phyloP scores from a whole-genome alignment of 1,284 basidiomycete species.

The Crepidotus sp. region DNA sequence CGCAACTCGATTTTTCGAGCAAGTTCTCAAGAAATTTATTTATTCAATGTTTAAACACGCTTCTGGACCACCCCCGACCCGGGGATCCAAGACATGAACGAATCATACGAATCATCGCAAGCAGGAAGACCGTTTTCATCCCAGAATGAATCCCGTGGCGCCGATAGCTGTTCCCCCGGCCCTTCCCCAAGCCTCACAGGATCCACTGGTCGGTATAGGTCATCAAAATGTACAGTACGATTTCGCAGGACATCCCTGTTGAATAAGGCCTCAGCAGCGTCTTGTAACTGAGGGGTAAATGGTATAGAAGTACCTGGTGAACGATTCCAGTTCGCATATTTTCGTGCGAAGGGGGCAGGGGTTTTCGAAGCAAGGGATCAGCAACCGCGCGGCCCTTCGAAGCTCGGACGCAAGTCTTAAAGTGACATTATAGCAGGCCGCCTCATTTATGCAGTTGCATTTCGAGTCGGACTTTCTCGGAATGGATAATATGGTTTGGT shows the following conservation, averaged over 20 bases:
- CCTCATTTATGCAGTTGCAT: constrained; percentile 6
- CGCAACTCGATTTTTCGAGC: too few species aligned
- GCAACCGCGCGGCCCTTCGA: constrained; percentile 35
- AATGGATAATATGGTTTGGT: not conserved
- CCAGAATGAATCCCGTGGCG: constrained; percentile 4
- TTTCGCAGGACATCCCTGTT: constrained; percentile 5
- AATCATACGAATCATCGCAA: constrained; percentile 36
- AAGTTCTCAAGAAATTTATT: not conserved
- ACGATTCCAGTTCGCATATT: constrained; percentile 37
- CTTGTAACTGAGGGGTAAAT: not conserved
- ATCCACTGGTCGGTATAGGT: not conserved
- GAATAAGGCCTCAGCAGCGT: not conserved
- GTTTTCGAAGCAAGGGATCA: constrained; percentile 30
- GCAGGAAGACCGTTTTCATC: constrained; percentile 18
- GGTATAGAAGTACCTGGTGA: constrained; percentile 30
- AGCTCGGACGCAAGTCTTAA: constrained; percentile 41
- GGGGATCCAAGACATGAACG: constrained; percentile 31
- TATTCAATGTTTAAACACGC: not conserved
- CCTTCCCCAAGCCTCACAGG: not conserved
- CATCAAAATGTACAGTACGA: constrained; percentile 13
- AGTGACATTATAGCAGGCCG: constrained; percentile 1
- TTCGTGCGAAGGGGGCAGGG: constrained; percentile 34
- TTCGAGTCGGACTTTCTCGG: not conserved
- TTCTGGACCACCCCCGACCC: not conserved
- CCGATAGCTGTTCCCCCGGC: too few species aligned